Evolutionary conservation across 1,284 basidiomycete species (phyloP), one percentile per base, ranked within the genome.

Genomic region (Phenoliferia sp.): DNA sequence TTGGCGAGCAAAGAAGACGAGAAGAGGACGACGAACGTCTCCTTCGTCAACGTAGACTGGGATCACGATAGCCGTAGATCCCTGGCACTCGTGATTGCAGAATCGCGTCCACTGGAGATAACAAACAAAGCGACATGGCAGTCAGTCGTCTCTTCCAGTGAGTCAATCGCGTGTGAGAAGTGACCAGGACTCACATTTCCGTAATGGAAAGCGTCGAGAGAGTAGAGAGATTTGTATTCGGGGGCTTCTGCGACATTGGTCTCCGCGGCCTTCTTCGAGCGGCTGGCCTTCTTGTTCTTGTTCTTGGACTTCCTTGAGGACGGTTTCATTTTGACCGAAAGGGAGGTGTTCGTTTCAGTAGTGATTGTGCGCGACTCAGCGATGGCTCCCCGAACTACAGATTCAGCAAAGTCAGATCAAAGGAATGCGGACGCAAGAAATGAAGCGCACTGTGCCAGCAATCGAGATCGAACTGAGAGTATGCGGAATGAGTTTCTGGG

Each of bases 101-200:
- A 72, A 72, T n/a, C 71, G 68, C 15, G 69, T 70, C 71, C 71
- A 72, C 69, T 71, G 48, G 15, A 15, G 19, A 19, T 10, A 22
- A 32, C 17, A 19, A 34, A 22, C 22, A 22, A 15, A 32, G 17
- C 2, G 28, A 3, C 31, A 17, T 7, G 7, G 15, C 5, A 15
- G 55, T 6, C 31, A 16, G 32, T 17, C 7, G 55, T 15, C 12
- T 22, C 15, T 0, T 12, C 15, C 7, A 3, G 3, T 2, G 28
- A 28, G 33, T 50, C 44, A 34, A 2, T 1, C 26, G 1, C 3
- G 16, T 22, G 17, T 9, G 59, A 3, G 28, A 48, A 28, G 29
- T 9, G 39, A 1, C 3, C 9, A 7, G 3, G 22, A 26, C 54
- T 33, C 26, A 59, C 35, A 33, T 52, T 34, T 6, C 56, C 50